A percentile compares a stretch with the other conserved stretches of the same genome.
phyloP scores from a whole-genome alignment of 2,329 filamentous ascomycete species.

The Tolypocladium sp. region DNA sequence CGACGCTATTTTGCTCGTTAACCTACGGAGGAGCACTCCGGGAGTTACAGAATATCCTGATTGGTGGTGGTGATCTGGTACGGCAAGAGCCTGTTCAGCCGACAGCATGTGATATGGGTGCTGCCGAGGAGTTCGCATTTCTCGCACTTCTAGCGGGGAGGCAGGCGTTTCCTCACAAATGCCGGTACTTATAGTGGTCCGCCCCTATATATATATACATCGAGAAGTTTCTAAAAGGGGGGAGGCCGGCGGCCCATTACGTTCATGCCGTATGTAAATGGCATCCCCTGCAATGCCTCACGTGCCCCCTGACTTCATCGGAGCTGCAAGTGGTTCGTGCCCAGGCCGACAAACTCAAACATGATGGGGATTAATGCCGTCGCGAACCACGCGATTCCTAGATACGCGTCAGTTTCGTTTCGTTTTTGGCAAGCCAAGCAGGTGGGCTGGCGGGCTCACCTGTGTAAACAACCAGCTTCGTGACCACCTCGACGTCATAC shows the following conservation, averaged over 20 bases:
- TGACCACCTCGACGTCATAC: conserved; percentile 98
- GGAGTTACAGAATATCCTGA: neutral
- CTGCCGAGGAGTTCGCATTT: neutral
- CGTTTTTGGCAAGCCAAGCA: neutral
- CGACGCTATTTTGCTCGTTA: neutral
- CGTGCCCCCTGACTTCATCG: conserved; percentile 2
- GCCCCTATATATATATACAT: neutral
- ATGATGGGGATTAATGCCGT: conserved; percentile 65
- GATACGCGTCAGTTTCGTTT: conserved; percentile 1
- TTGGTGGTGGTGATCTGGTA: neutral
- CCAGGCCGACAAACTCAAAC: conserved; percentile 53
- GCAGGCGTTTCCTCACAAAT: neutral
- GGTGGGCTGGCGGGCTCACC: conserved; percentile 42
- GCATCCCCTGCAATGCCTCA: neutral
- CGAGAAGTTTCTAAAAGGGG: neutral
- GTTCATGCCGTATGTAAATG: neutral
- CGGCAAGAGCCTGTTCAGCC: neutral
- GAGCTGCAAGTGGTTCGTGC: conserved; percentile 28
- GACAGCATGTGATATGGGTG: too few species aligned
- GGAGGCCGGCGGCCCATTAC: neutral
- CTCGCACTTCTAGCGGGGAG: neutral
- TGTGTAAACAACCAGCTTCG: conserved; percentile 88
- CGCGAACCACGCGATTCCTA: conserved; percentile 76
- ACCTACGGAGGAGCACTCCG: neutral
- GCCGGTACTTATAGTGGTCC: neutral